Percentiles rank a stretch among this genome's conserved stretches.
These are phyloP conservation scores for Pyronema omphalodes DNA, from an alignment of 495 filamentous ascomycete genomes.

Conservation along the genomic window DNA sequence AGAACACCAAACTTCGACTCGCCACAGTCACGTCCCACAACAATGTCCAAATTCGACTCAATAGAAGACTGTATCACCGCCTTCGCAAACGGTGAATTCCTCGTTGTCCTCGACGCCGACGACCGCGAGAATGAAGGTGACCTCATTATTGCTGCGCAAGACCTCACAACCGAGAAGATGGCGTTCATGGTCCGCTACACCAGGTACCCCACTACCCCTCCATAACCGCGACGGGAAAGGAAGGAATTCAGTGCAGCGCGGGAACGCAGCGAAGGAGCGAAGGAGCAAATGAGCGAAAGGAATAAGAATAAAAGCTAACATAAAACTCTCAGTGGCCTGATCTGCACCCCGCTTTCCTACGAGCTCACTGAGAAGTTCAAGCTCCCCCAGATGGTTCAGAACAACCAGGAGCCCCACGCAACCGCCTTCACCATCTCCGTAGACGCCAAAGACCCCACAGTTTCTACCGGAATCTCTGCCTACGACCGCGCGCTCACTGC, in stretches of 20 bases:
- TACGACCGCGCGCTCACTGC: conserved; percentile 72
- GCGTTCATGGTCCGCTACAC: conserved; percentile 84
- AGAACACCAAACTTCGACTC: conserved; percentile 5
- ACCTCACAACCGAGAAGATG: conserved; percentile 76
- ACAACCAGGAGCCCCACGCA: conserved; percentile 66
- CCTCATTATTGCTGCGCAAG: conserved; percentile 80
- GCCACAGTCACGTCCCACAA: background rate
- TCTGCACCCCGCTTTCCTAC: conserved; percentile 69
- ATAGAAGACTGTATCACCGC: conserved; percentile 72
- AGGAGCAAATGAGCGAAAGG: no score
- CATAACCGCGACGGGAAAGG: background rate
- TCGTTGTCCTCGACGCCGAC: conserved; percentile 79
- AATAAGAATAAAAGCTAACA: background rate
- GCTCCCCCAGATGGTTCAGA: conserved; percentile 75
- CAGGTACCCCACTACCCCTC: conserved; percentile 26
- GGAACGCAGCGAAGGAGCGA: no score
- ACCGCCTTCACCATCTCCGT: conserved; percentile 87
- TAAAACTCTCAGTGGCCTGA: conserved; percentile 43
- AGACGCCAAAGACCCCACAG: conserved; percentile 49
- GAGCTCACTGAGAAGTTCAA: conserved; percentile 44
- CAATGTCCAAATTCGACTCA: conserved; percentile 46
- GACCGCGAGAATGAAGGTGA: conserved; percentile 95
- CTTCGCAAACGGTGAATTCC: conserved; percentile 84
- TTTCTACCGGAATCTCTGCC: conserved; percentile 81
- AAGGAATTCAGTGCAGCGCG: no score